Conservation (phyloP, 73 alveolate genomes). For the Stentor roeselii region DNA sequence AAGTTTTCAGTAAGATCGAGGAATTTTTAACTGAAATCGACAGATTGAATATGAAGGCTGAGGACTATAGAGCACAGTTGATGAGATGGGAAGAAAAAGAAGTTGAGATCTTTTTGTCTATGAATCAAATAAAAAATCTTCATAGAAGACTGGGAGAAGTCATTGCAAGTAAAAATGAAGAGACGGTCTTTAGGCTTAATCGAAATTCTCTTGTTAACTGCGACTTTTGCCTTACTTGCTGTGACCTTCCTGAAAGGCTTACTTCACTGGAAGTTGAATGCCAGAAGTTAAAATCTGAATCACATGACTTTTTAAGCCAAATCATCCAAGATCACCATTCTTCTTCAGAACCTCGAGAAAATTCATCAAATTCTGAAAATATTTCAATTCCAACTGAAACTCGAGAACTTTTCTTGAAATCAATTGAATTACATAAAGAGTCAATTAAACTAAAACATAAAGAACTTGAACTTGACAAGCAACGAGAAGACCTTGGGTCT, state of each 20-base stretch:
- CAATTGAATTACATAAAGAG: neutral
- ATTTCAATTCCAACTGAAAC: neutral
- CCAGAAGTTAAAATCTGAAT: neutral
- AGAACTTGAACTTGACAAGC: neutral
- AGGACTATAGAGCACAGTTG: neutral
- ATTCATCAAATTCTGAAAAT: neutral
- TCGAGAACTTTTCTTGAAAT: neutral
- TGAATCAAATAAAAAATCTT: neutral
- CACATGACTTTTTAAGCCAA: neutral
- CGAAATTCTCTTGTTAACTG: neutral
- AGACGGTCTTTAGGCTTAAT: neutral
- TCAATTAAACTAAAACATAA: neutral
- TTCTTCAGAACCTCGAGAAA: neutral
- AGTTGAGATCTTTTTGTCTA: neutral
- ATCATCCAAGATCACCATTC: no score
- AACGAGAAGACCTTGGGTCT: neutral
- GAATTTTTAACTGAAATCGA: neutral
- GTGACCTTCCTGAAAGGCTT: neutral
- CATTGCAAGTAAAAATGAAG: neutral
- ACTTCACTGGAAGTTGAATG: neutral
- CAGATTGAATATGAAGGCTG: neutral
- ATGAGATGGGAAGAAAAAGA: neutral
- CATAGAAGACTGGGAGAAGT: neutral
- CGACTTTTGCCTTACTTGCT: neutral
- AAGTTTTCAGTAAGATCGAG: no score